Conservation (phyloP, 495 filamentous ascomycete genomes). For the Daldinia concentrica region DNA sequence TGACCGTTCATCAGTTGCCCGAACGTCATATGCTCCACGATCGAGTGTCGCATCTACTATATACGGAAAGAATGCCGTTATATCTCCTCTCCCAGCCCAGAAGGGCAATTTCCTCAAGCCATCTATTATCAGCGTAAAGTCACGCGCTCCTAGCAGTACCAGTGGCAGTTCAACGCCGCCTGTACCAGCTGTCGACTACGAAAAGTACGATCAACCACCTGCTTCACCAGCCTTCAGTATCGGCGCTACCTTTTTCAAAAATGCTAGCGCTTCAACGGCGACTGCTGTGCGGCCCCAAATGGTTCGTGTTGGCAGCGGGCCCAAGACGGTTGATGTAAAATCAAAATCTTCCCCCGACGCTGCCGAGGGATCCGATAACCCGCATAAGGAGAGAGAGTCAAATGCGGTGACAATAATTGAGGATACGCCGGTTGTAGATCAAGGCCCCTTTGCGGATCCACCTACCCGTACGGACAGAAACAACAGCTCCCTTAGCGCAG, state of each 20-base stretch:
- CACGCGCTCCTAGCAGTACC: conserved; percentile 56
- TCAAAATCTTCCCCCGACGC: conserved; percentile 44
- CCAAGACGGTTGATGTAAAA: conserved; percentile 55
- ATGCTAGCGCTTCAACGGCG: conserved; percentile 62
- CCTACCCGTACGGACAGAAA: conserved; percentile 47
- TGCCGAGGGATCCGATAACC: conserved; percentile 28
- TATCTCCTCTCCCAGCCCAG: conserved; percentile 81
- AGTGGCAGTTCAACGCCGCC: conserved; percentile 63
- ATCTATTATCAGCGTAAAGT: conserved; percentile 88
- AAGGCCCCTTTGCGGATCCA: conserved; percentile 70
- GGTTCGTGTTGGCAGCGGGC: conserved; percentile 60
- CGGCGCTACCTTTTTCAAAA: conserved; percentile 71
- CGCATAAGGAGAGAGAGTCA: conserved; percentile 40
- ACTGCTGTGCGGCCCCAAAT: conserved; percentile 63
- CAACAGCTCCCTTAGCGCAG: conserved; percentile 60
- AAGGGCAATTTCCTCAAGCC: conserved; percentile 86
- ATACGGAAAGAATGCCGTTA: conserved; percentile 84
- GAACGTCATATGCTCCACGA: conserved; percentile 73
- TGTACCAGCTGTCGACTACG: conserved; percentile 63
- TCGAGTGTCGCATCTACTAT: conserved; percentile 91
- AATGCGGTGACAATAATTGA: conserved; percentile 59
- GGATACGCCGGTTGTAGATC: conserved; percentile 58
- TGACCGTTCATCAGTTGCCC: conserved; percentile 71
- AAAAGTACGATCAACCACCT: conserved; percentile 57
- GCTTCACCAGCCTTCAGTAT: conserved; percentile 67